Evolutionary conservation across 2,329 filamentous ascomycete genomes (phyloP), one percentile per base, ranked within the genome.

Genomic region (Geosmithia putterillii): DNA sequence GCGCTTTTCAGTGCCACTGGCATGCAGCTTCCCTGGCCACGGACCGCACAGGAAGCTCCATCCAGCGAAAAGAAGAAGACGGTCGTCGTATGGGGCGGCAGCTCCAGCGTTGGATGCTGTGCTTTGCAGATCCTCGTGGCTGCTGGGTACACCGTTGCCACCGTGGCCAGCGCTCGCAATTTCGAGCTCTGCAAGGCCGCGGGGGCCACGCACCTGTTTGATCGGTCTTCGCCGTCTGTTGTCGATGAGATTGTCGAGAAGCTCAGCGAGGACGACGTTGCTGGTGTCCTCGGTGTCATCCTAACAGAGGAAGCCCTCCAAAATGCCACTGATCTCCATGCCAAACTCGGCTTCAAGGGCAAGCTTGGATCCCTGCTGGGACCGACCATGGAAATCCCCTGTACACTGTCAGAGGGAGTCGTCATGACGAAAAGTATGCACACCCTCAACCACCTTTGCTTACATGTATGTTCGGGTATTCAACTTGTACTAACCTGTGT

Each of bases 11-110:
- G 10, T 39, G 49, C 10, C 46, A 43, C 4, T 45, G 47, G 17
- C 19, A n/a, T 40, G 19, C 38, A 10, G 38, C 20, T 20, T 2
- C 8, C 19, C 10, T 22, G 19, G 20, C 38, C 14, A n/a, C n/a
- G n/a, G n/a, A n/a, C n/a, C n/a, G n/a, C n/a, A n/a, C n/a, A n/a
- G n/a, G 6, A 3, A 32, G 28, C 10, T 32, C 28, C 28, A 9
- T 9, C 10, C 28, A 12, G 28, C 10, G 28, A 32, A 6, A n/a
- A 10, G 5, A 22, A 18, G 28, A 52, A 57, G 44, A 47, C 49
- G 0, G 36, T 58, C 8, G 21, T 57, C 19, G 48, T 60, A 25
- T 74, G 69, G 64, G 71, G 71, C 23, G 73, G 71, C 9, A 64
- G 65, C 4, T 63, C 64, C 1, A 59, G 58, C 15, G 66, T 69